Evolutionary conservation across 2,329 filamentous ascomycete species (phyloP), one percentile per base, ranked within the genome.

Genomic region (Juglanconis oblonga): DNA sequence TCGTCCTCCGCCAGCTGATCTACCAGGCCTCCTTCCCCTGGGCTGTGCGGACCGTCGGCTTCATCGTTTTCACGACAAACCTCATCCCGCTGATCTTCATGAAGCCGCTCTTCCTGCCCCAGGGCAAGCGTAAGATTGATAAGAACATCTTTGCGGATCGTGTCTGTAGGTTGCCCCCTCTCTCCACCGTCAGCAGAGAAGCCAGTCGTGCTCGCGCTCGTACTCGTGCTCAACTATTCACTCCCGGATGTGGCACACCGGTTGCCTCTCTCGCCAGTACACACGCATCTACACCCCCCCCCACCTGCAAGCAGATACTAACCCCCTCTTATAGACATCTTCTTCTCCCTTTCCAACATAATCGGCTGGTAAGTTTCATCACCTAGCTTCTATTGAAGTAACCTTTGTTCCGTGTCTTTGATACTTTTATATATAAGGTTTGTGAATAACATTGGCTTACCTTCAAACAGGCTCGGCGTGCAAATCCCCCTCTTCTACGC

Each of bases 61-160:
- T 73, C 62, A 63, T 73, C 33, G 63, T 64, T 1, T 61, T 74
- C 1, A 69, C 57, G 9, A 69, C 66, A 1, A 52, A 66, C 7
- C 24, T 70, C 14, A 32, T 74, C 10, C 64, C 69, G 0, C 31
- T 72, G 0, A 14, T 61, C 1, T 58, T 71, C 4, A 62, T 73
- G 62, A 69, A 69, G 52, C 64, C 72, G 61, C 74, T 78, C 6
- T 65, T 76, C 29, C 69, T 70, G 59, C 68, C 74, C 0, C 58
- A 70, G 9, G 73, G 70, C 52, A 67, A 70, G 11, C 70, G 78
- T 8, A 60, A 63, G 9, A 64, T 78, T 35, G 76, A 80, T 67
- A 69, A 63, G 64, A 64, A 68, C 2, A 75, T 73, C 1, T 77
- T 79, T 55, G 71, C 56, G 5, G 76, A 79, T 45, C 38, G 67